These are phyloP conservation scores for Citrus inodora DNA, from an alignment of 345 rosid genomes.

Conservation along the genomic window DNA sequence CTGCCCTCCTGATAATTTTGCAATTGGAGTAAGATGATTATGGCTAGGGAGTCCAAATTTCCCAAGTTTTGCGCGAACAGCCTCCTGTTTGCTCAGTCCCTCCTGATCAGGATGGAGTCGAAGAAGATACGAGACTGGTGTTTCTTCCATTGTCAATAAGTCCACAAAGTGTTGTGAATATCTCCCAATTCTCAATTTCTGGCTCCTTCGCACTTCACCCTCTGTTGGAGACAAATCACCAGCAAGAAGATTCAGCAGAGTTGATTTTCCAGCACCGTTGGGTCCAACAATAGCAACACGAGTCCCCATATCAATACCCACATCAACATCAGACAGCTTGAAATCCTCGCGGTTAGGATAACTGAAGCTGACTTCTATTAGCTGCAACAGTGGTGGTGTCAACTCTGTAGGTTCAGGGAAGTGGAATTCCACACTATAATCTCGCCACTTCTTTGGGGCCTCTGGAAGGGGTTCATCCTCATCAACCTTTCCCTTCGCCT, in stretches of 20 bases:
- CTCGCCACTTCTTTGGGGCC: constrained; percentile 91
- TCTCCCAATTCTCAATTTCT: constrained; percentile 87
- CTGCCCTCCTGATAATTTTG: constrained; percentile 89
- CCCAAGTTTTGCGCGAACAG: constrained; percentile 93
- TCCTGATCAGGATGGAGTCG: constrained; percentile 95
- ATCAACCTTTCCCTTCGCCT: constrained; percentile 67
- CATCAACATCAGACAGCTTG: constrained; percentile 77
- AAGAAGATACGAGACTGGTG: constrained; percentile 92
- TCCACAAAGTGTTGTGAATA: constrained; percentile 98
- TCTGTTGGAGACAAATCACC: constrained; percentile 79
- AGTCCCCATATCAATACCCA: constrained; percentile 98
- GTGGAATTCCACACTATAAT: constrained; percentile 89
- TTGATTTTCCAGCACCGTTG: constrained; percentile 95
- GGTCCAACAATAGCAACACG: constrained; percentile 95
- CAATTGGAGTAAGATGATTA: constrained; percentile 85
- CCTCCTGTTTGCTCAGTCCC: constrained; percentile 93
- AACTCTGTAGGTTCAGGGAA: constrained; percentile 96
- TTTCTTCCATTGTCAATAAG: constrained; percentile 82
- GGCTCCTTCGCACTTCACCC: constrained; percentile 86
- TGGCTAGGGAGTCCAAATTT: constrained; percentile 91
- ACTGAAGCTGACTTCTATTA: constrained; percentile 82
- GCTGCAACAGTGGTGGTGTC: constrained; percentile 88
- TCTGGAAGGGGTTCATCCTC: constrained; percentile 70
- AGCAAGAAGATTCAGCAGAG: constrained; percentile 87
- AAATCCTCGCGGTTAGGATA: constrained; percentile 83